Percentiles rank a stretch among this genome's conserved stretches.
phyloP scores from a whole-genome alignment of 192 early-diverging fungal species.

The Mortierella claussenii region DNA sequence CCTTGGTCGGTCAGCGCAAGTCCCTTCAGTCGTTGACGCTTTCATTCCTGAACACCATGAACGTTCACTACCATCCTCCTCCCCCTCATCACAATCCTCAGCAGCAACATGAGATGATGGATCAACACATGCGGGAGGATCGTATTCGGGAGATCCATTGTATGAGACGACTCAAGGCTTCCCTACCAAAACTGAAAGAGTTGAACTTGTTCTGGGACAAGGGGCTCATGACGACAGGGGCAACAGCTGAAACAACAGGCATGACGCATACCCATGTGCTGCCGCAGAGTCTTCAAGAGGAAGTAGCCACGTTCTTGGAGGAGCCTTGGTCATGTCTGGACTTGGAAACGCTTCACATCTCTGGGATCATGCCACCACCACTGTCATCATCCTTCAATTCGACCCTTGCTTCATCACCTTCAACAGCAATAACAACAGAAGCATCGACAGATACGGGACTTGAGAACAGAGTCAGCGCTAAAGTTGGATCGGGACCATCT shows the following conservation, averaged over 20 bases:
- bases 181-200: constrained; percentile 8
- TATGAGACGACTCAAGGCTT: constrained; percentile 15
- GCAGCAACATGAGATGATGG: too few relatives aligned
- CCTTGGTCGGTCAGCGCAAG: constrained; percentile 7
- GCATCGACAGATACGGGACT: not conserved
- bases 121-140: too few relatives aligned
- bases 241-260: not conserved
- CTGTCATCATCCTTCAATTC: not conserved
- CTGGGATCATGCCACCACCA: constrained; percentile 1
- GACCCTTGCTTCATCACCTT: not conserved
- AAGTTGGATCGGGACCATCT: not conserved
- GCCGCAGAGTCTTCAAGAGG: constrained; percentile 1
- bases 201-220: constrained; percentile 22
- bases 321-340: constrained; percentile 19
- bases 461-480: not conserved
- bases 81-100: too few relatives aligned
- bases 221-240: not conserved
- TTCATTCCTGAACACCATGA: too few relatives aligned
- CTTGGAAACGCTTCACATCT: constrained; percentile 3
- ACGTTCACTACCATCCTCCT: too few relatives aligned
- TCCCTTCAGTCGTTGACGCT: constrained; percentile 4
- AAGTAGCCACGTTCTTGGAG: constrained; percentile 15
- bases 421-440: constrained; percentile 14
- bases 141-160: constrained; percentile 21
- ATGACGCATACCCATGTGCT: too few relatives aligned